Conservation (phyloP, 257 asterid species). For the Schizonepeta tenuifolia region DNA sequence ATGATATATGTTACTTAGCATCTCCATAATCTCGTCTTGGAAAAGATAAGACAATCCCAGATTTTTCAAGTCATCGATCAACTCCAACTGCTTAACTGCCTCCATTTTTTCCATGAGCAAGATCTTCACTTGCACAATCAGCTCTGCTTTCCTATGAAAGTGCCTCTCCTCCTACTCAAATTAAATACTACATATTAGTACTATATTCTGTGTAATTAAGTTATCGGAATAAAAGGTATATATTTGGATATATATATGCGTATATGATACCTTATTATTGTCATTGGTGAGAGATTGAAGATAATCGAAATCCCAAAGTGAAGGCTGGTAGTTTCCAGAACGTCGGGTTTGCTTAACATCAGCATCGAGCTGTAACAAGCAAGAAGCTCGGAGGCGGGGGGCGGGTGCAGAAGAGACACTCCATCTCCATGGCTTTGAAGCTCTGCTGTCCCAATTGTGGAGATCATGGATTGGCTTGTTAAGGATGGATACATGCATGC, state of each 20-base stretch:
- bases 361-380: background rate
- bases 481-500: background rate
- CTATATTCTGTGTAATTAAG: too few relatives aligned
- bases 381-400: background rate
- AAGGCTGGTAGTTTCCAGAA: slow-evolving; percentile 8
- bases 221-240: too few relatives aligned
- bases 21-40: slow-evolving; percentile 24
- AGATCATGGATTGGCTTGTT: background rate
- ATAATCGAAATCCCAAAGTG: background rate
- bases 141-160: background rate
- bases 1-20: background rate
- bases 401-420: background rate
- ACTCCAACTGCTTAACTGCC: slow-evolving; percentile 22
- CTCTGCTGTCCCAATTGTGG: background rate
- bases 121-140: slow-evolving; percentile 30
- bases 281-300: background rate
- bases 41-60: slow-evolving; percentile 34
- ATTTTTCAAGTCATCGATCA: slow-evolving; percentile 37
- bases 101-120: slow-evolving; percentile 5
- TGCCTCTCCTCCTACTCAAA: slow-evolving; percentile 24
- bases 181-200: background rate
- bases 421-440: background rate
- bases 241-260: too few relatives aligned
- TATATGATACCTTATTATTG: background rate
- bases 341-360: background rate